Evolutionary conservation across 768 basidiomycete species (phyloP).

Genomic region (Hericium alpestre): DNA sequence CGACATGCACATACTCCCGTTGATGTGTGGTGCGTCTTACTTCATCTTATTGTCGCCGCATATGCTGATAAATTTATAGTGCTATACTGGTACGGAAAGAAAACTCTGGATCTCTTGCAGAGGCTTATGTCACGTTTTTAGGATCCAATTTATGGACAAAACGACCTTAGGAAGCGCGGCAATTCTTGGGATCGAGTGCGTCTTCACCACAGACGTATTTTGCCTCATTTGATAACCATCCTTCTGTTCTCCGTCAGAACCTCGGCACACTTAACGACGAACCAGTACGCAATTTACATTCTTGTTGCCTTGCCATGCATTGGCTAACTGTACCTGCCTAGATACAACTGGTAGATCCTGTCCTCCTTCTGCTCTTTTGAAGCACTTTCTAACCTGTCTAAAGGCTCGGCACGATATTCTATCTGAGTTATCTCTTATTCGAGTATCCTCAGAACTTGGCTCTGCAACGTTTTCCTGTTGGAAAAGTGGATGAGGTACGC

Average conservation of each 20-base stretch:
- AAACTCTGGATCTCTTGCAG: neutral
- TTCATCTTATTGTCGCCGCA: neutral
- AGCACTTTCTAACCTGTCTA: neutral
- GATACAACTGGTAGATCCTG: conserved; percentile 51
- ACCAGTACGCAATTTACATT: conserved; percentile 37
- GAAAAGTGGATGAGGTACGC: conserved; percentile 67
- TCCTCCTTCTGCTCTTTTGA: neutral
- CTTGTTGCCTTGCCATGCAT: neutral
- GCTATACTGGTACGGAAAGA: conserved; percentile 38
- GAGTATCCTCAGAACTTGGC: conserved; percentile 69
- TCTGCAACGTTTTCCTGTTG: conserved; percentile 63
- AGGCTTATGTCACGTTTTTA: conserved; percentile 16
- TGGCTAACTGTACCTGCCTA: conserved; percentile 14
- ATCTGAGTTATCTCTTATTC: conserved; percentile 58
- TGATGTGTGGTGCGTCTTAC: conserved; percentile 57
- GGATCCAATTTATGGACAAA: conserved; percentile 77
- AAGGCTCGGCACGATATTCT: conserved; percentile 71
- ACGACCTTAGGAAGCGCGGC: conserved; percentile 57
- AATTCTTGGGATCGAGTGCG: conserved; percentile 60
- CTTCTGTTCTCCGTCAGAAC: conserved; percentile 26
- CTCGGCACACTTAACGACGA: conserved; percentile 51
- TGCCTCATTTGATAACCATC: neutral
- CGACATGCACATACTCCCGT: conserved; percentile 53
- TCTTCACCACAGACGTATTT: neutral
- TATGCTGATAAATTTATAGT: conserved; percentile 20